Base-by-base conservation (phyloP, 192 early-diverging fungal species). In the Physocladia obscura region DNA sequence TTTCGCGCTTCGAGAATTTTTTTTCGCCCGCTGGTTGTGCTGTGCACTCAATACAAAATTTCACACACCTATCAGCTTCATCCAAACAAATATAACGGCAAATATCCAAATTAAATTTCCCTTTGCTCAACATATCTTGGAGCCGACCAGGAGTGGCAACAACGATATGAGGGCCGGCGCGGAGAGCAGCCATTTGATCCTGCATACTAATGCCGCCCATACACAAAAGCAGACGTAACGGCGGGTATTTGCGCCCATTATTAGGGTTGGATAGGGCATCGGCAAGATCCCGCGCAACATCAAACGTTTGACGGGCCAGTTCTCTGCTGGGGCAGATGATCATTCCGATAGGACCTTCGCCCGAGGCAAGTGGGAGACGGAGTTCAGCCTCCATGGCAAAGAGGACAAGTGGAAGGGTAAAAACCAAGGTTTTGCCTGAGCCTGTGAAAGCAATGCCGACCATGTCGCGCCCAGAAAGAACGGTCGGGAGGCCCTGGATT, bases 281-380 rank as follows among this genome's bases (percentile, higher is more conserved):
- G 19, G 85, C 77, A 62, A 95, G 87, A 0, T 56, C 84, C 40
- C 84, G 71, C 24, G 96, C 84, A 4, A 92, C 89, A 48, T 97
- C 94, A 71, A 90, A 91, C 2, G 95, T 98, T 73, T 98, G 96
- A 21, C 90, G 81, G 13, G 96, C 96, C 61, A 98, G 88, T 82
- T 98, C 96, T 39, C 96, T 90, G 31, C 93, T 96, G 67, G 96
- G 96, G 80, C 93, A 95, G 22, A 98, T 77, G 58, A 97, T 93
- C 84, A 98, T 82, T 3, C 95, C 95, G 27, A 97, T 82, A 1
- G 96, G 96, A 1, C 96, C 95, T 63, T 98, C 96, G 19, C 93
- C 93, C 35, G 81, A 74, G 0, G 88, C 74, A 6, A 97, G 75
- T 2, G 95, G 93, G 60, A 96, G 73, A 56, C 87, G 89, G 21